Evolutionary conservation across 169 alveolate species (phyloP).

Genomic region (Cryptosporidium ubiquitum): DNA sequence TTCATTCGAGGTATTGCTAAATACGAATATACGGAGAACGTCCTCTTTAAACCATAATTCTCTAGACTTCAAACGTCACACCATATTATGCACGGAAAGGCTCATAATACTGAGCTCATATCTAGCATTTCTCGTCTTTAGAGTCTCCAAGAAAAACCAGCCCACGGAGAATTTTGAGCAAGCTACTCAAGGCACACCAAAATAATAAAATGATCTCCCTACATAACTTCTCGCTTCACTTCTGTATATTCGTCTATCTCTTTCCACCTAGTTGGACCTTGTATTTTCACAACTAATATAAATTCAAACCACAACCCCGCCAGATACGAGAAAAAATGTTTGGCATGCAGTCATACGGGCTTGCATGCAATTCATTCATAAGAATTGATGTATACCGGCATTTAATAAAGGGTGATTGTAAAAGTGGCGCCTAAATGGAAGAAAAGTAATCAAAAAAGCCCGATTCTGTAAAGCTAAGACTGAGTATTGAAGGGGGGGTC

Average conservation of each 20-base stretch:
- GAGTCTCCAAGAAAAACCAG: background rate
- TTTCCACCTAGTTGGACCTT: background rate
- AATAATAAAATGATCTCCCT: background rate
- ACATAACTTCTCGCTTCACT: background rate
- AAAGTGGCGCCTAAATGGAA: no score
- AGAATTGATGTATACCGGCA: no score
- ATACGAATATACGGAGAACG: background rate
- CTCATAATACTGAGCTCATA: slow-evolving; percentile 1
- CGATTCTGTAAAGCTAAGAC: no score
- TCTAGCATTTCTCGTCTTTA: background rate
- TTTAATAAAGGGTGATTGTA: no score
- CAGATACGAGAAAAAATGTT: no score
- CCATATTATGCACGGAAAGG: background rate
- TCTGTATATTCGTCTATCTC: background rate
- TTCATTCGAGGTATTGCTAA: slow-evolving; percentile 5
- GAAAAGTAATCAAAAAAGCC: no score
- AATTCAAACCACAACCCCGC: no score
- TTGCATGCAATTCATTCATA: no score
- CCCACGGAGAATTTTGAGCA: background rate
- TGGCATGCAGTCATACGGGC: no score
- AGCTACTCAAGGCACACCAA: background rate
- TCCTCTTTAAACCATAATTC: background rate
- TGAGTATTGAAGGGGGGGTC: background rate
- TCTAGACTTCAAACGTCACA: slow-evolving; percentile 1
- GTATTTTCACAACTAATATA: no score